These are phyloP conservation scores for Entomortierella lignicola DNA, from an alignment of 192 early-diverging fungal species.

Conservation along the genomic window DNA sequence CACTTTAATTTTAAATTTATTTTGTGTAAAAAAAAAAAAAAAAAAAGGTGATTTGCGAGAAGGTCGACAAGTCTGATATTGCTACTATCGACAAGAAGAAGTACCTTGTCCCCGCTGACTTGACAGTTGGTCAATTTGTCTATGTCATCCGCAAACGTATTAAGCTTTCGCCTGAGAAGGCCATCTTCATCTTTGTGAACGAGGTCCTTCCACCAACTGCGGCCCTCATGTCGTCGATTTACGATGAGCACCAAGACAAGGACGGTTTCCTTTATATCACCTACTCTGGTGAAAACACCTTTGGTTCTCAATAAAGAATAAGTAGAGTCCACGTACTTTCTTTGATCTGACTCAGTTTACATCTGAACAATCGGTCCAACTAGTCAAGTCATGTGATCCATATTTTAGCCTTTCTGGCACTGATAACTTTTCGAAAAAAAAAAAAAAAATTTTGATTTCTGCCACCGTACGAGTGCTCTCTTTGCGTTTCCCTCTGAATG, in stretches of 20 bases:
- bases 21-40: not conserved
- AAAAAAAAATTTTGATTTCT: too few relatives aligned
- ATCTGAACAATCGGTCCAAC: too few relatives aligned
- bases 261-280: slow-evolving; percentile 98
- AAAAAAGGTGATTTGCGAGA: slow-evolving; percentile 84
- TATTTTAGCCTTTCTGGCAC: too few relatives aligned
- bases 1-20: slow-evolving; percentile 18
- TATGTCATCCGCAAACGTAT: slow-evolving; percentile 97
- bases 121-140: slow-evolving; percentile 98
- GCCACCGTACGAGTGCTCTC: too few relatives aligned
- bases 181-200: slow-evolving; percentile 99
- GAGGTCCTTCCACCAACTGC: slow-evolving; percentile 94
- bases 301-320: slow-evolving; percentile 59
- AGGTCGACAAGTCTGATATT: slow-evolving; percentile 98
- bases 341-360: too few relatives aligned
- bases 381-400: too few relatives aligned
- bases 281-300: slow-evolving; percentile 91
- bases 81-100: slow-evolving; percentile 99
- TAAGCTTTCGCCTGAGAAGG: slow-evolving; percentile 96
- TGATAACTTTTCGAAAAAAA: too few relatives aligned
- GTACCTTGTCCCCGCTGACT: slow-evolving; percentile 95
- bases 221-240: slow-evolving; percentile 92
- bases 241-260: slow-evolving; percentile 97
- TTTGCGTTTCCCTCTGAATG: too few relatives aligned
- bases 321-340: too few relatives aligned